Evolutionary conservation across 2,329 filamentous ascomycete species (phyloP).

Genomic region (Dothideomycetidae sp.): DNA sequence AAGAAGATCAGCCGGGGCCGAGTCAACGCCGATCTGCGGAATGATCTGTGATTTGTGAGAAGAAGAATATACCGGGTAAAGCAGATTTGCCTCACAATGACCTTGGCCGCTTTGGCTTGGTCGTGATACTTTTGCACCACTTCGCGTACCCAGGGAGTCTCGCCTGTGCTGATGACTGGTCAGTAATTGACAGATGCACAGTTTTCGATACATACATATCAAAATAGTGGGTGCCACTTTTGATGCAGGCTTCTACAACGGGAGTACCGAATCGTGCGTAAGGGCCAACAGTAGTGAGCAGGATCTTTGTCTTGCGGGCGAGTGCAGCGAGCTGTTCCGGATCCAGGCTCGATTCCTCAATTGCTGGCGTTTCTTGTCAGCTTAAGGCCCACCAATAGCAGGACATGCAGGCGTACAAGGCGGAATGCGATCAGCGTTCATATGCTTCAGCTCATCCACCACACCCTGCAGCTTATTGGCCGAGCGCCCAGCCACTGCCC

Average conservation of each 20-base stretch:
- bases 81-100: constrained; percentile 30
- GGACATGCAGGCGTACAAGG: constrained; percentile 52
- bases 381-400: no score
- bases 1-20: constrained; percentile 43
- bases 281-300: constrained; percentile 49
- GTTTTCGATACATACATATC: constrained; percentile 34
- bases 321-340: constrained; percentile 37
- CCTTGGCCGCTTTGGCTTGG: constrained; percentile 43
- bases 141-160: constrained; percentile 48
- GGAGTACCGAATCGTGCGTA: constrained; percentile 51
- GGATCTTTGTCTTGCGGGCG: constrained; percentile 40
- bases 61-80: background rate
- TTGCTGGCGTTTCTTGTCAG: constrained; percentile 14
- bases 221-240: constrained; percentile 52
- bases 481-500: constrained; percentile 81
- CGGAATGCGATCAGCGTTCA: constrained; percentile 54
- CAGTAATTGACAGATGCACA: background rate
- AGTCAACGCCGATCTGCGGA: constrained; percentile 46
- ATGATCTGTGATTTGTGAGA: constrained; percentile 29
- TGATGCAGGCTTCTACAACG: constrained; percentile 49
- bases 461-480: constrained; percentile 56
- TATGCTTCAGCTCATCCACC: constrained; percentile 47
- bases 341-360: constrained; percentile 34
- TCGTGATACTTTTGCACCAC: constrained; percentile 49
- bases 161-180: constrained; percentile 38